Conservation (phyloP, 2,329 filamentous ascomycete genomes). For the Xylariaceae sp. region DNA sequence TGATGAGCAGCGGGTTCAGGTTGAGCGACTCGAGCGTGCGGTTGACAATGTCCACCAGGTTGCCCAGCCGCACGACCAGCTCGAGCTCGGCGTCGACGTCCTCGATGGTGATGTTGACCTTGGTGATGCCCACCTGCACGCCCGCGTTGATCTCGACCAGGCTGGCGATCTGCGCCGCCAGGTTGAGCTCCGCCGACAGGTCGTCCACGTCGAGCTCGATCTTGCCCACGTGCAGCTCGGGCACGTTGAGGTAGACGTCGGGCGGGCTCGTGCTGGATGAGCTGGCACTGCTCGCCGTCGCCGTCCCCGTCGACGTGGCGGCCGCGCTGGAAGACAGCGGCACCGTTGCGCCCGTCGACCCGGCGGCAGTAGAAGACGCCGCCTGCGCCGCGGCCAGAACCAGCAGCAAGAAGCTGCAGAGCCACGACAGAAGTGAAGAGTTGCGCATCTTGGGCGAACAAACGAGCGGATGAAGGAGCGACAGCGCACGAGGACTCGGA, state of each 20-base stretch:
- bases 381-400: conserved; percentile 25
- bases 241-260: conserved; percentile 51
- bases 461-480: conserved; percentile 12
- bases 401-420: conserved; percentile 24
- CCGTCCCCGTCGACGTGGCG: conserved; percentile 12
- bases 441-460: conserved; percentile 14
- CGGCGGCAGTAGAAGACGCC: conserved; percentile 20
- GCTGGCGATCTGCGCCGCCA: conserved; percentile 51
- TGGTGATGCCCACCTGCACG: conserved; percentile 39
- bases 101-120: conserved; percentile 53
- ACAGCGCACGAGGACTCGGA: conserved; percentile 4
- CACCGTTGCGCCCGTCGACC: conserved; percentile 7
- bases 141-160: conserved; percentile 50
- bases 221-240: conserved; percentile 48
- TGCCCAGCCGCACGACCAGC: conserved; percentile 50
- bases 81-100: conserved; percentile 53
- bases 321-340: conserved; percentile 11
- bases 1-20: conserved; percentile 53
- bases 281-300: conserved; percentile 8
- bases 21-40: conserved; percentile 52
- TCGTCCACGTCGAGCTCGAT: conserved; percentile 56
- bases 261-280: conserved; percentile 33
- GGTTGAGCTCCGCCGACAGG: conserved; percentile 50
- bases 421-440: conserved; percentile 17
- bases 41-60: conserved; percentile 54